A percentile compares a stretch with the other conserved stretches of the same genome.
Evolutionary conservation across 176 grass and related monocot genomes (phyloP).

Genomic region (Zea luxurians): DNA sequence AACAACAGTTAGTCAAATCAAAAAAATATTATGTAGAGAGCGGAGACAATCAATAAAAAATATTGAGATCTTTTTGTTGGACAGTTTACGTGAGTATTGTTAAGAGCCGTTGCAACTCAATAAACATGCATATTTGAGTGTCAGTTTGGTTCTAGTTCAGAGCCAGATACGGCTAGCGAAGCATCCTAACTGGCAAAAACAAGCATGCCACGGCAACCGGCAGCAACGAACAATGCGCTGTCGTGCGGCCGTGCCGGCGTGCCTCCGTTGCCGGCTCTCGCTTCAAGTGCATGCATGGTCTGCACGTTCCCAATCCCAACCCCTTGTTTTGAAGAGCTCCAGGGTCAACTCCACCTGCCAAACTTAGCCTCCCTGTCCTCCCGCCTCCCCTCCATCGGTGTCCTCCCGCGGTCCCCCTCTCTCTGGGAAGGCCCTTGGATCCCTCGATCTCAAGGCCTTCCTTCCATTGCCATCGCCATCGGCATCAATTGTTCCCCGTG

Average conservation of each 20-base stretch:
- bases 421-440: constrained; percentile 52
- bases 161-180: neutral
- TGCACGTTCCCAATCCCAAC: constrained; percentile 35
- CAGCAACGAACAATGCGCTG: neutral
- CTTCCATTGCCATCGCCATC: constrained; percentile 22
- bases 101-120: too few relatives aligned
- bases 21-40: too few relatives aligned
- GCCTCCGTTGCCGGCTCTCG: neutral
- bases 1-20: too few relatives aligned
- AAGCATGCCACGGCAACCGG: constrained; percentile 8
- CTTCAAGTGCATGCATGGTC: constrained; percentile 26
- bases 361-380: constrained; percentile 40
- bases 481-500: neutral
- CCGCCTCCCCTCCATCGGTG: constrained; percentile 39
- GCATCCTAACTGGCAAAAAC: neutral
- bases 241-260: neutral
- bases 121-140: neutral
- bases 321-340: constrained; percentile 26
- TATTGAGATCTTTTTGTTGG: too few relatives aligned
- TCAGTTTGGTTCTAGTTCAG: neutral
- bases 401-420: constrained; percentile 35
- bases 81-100: too few relatives aligned
- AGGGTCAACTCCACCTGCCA: neutral
- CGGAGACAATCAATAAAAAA: too few relatives aligned
- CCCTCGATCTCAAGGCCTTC: constrained; percentile 58